Conservation (phyloP, 2,329 filamentous ascomycete genomes). For the Diaporthe sp. region DNA sequence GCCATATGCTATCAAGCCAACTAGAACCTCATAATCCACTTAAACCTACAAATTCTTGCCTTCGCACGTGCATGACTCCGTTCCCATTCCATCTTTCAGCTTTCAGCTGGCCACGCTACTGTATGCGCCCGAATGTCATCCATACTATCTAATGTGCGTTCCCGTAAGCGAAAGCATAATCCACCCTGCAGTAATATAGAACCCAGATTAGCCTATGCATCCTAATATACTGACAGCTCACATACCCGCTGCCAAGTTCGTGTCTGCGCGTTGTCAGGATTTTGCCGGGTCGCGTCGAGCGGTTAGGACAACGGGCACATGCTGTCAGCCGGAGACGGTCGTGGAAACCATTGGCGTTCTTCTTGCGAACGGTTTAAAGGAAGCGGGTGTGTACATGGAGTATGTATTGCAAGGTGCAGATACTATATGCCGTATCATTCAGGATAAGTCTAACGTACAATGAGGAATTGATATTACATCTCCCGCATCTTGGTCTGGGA, state of each 20-base stretch:
- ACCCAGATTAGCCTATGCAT: constrained; percentile 11
- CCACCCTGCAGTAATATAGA: background rate
- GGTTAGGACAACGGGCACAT: background rate
- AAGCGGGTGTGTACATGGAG: background rate
- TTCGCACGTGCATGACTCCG: background rate
- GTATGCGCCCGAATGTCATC: background rate
- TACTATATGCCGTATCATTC: background rate
- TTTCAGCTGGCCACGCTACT: constrained; percentile 12
- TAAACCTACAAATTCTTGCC: background rate
- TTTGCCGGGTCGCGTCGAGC: background rate
- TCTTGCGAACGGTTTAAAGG: background rate
- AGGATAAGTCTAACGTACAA: background rate
- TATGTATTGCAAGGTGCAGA: background rate
- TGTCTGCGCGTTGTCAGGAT: background rate
- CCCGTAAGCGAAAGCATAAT: background rate
- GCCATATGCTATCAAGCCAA: background rate
- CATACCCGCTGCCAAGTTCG: background rate
- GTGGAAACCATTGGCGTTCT: background rate
- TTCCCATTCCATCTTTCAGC: background rate
- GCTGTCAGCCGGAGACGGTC: background rate
- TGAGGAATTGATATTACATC: background rate
- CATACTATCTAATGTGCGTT: background rate
- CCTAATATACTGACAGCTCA: background rate
- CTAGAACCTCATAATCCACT: background rate
- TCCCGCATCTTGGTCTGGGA: background rate